Conservation (phyloP, 345 rosid species). For the Physaria fendleri region DNA sequence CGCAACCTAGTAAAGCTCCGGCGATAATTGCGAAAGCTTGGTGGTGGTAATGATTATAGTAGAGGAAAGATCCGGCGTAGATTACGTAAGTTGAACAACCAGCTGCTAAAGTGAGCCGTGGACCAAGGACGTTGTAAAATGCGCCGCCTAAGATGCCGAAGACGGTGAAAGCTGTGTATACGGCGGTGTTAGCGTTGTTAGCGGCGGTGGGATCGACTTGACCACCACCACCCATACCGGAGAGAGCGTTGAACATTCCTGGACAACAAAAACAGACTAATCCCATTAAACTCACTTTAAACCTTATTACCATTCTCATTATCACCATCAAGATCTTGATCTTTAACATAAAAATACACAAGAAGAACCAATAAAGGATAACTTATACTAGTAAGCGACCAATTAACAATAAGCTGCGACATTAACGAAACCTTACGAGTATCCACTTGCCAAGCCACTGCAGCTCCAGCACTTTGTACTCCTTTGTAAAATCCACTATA, state of each 20-base stretch:
- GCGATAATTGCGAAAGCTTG: constrained; percentile 54
- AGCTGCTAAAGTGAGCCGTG: constrained; percentile 55
- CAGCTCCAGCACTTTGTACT: constrained; percentile 94
- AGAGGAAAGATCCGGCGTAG: constrained; percentile 62
- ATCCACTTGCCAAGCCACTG: constrained; percentile 94
- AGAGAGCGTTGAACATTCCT: constrained; percentile 91
- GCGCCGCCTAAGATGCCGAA: constrained; percentile 55
- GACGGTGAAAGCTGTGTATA: constrained; percentile 51
- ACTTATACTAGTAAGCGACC: constrained; percentile 75
- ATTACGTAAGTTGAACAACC: constrained; percentile 77
- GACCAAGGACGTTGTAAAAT: constrained; percentile 55
- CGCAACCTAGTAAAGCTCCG: constrained; percentile 69
- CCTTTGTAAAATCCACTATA: constrained; percentile 91
- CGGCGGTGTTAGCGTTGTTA: constrained; percentile 75
- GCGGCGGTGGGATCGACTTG: constrained; percentile 74
- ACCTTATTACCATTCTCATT: not conserved
- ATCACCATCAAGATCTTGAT: constrained; percentile 20
- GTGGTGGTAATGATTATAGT: constrained; percentile 53
- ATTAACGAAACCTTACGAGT: constrained; percentile 52
- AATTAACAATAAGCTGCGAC: constrained; percentile 55
- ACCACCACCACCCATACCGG: constrained; percentile 97
- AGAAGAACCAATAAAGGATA: constrained; percentile 66
- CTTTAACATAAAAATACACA: constrained; percentile 65
- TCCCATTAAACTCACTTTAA: constrained; percentile 60
- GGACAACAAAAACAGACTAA: constrained; percentile 96